Conservation (phyloP, 2,329 filamentous ascomycete genomes). For the Apiospora kogelbergensis region DNA sequence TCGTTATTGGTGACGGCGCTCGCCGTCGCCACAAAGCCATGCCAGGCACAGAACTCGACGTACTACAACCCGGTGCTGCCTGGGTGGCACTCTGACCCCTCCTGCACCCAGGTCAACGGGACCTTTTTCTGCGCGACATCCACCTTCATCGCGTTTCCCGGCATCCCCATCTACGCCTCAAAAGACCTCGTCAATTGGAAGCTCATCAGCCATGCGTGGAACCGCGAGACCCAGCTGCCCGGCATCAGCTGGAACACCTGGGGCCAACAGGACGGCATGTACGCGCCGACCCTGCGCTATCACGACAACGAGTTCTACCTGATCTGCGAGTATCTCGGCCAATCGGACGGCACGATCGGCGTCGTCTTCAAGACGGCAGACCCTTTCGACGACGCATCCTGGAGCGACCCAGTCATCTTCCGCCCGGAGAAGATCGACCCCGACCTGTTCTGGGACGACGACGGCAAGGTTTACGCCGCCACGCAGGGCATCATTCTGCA, state of each 20-base stretch:
- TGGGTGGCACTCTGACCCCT: conserved; percentile 33
- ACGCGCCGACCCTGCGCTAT: conserved; percentile 32
- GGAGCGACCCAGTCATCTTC: conserved; percentile 29
- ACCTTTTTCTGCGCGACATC: conserved; percentile 47
- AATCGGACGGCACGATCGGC: conserved; percentile 3
- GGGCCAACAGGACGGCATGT: conserved; percentile 27
- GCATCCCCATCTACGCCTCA: conserved; percentile 41
- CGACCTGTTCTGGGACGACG: conserved; percentile 16
- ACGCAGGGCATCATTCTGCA: conserved; percentile 15
- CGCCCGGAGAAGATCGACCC: conserved; percentile 16
- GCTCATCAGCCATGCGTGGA: conserved; percentile 25
- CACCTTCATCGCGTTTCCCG: conserved; percentile 60
- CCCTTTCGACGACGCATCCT: conserved; percentile 8
- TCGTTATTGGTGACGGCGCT: neutral
- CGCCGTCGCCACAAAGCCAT: neutral
- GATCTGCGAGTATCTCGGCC: conserved; percentile 21
- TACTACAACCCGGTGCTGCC: conserved; percentile 31
- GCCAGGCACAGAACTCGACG: conserved; percentile 10
- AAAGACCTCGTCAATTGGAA: conserved; percentile 33
- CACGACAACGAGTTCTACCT: conserved; percentile 30
- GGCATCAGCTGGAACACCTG: conserved; percentile 25
- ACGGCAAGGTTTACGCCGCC: conserved; percentile 23
- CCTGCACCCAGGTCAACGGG: conserved; percentile 27
- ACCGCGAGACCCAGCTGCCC: conserved; percentile 37
- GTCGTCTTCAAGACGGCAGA: conserved; percentile 11